Base-by-base conservation (phyloP, 2,329 filamentous ascomycete species). In the Microdochium trichocladiopsis region DNA sequence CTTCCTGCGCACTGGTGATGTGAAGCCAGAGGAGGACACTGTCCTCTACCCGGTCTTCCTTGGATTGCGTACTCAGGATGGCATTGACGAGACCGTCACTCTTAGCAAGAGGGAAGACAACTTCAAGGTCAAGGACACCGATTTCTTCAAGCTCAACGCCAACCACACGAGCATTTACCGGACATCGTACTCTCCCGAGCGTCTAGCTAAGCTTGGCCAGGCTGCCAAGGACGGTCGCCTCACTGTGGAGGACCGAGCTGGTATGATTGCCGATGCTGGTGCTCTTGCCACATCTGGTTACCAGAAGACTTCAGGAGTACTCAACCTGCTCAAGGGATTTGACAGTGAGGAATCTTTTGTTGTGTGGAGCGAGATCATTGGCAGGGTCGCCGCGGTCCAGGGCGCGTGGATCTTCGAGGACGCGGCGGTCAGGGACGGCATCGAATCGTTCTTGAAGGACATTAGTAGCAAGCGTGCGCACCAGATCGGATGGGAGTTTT, bases 141-240 rank as follows among this genome's bases (percentile, higher is more conserved):
- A 95, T 63, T 96, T 97, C 73, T 97, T 88, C 83, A 97, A 97
- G 78, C 76, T 97, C 55, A 97, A 97, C 65, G 91, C 93, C 16
- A 91, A 96, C 66, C 93, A 96, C 69, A 92, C 90, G 22, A 89
- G 89, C 58, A 86, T 96, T 57, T 97, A 95, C 76, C 85, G 93
- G 55, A 96, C 92, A 1, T 89, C 86, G 1, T 97, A 97, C 73
- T 79, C 84, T 2, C 87, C 90, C 2, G 86, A 90, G 62, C 86
- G 93, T 33, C 80, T 97, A 47, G 79, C 84, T 60, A 96, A 96
- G 76, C 85, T 97, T 36, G 93, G 93, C 24, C 74, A 90, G 64
- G 90, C 92, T 52, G 93, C 91, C 48, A 94, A 88, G 70, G 72
- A 85, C 48, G 89, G 88, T 4, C 78, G 92, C 10, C 75, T 97